phyloP scores from a whole-genome alignment of 2,329 filamentous ascomycete genomes.

The Monosporascus sp. region DNA sequence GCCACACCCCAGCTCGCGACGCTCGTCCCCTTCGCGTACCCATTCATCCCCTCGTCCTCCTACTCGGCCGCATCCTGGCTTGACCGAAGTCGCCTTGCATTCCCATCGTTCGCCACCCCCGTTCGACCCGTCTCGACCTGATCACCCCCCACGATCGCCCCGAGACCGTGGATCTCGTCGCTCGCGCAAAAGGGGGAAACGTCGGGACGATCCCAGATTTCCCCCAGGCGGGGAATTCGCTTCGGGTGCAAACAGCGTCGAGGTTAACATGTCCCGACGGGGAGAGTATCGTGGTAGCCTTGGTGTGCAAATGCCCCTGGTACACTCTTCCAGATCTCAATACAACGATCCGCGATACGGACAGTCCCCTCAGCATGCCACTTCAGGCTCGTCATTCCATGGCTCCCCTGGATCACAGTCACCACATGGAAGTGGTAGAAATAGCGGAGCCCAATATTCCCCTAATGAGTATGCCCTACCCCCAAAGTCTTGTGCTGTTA shows the following conservation, averaged over 20 bases:
- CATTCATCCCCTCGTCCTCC: constrained; percentile 22
- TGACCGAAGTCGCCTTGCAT: constrained; percentile 19
- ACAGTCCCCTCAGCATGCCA: constrained; percentile 54
- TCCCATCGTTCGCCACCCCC: constrained; percentile 20
- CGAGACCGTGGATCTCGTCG: constrained; percentile 22
- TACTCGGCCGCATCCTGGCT: constrained; percentile 14
- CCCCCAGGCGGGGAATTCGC: constrained; percentile 30
- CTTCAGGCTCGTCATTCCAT: constrained; percentile 49
- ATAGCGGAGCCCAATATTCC: constrained; percentile 43
- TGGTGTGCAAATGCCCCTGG: constrained; percentile 25
- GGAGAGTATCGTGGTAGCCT: constrained; percentile 34
- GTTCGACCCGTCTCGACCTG: constrained; percentile 15
- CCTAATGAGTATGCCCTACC: constrained; percentile 24
- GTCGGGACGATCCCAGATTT: constrained; percentile 35
- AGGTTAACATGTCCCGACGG: constrained; percentile 42
- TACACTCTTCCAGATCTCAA: constrained; percentile 32
- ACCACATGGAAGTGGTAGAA: constrained; percentile 51
- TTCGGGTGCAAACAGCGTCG: constrained; percentile 44
- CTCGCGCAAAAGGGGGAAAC: constrained; percentile 31
- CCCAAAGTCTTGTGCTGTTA: not conserved
- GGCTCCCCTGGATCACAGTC: constrained; percentile 57
- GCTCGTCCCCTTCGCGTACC: constrained; percentile 26
- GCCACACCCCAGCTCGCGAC: constrained; percentile 21
- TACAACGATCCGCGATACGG: constrained; percentile 30
- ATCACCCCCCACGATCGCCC: constrained; percentile 23